phyloP scores from a whole-genome alignment of 1,284 basidiomycete species.

The Tilletiaria anomala region DNA sequence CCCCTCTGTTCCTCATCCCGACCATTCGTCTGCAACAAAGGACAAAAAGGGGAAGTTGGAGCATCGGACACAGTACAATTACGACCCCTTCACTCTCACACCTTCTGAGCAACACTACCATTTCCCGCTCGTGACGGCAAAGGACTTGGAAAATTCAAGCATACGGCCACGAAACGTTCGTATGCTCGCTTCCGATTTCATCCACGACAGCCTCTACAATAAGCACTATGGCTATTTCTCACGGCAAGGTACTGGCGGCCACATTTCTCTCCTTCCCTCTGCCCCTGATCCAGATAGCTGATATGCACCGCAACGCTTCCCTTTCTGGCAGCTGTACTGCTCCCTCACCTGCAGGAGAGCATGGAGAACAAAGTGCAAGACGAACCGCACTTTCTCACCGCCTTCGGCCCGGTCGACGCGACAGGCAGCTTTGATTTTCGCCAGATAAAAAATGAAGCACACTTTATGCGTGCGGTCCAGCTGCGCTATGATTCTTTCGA shows the following conservation, averaged over 20 bases:
- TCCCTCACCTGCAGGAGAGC: slow-evolving; percentile 11
- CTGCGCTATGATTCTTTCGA: slow-evolving; percentile 43
- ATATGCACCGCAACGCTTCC: no score
- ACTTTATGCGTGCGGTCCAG: slow-evolving; percentile 70
- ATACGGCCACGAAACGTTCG: slow-evolving; percentile 57
- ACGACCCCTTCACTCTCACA: slow-evolving; percentile 27
- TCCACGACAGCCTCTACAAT: slow-evolving; percentile 93
- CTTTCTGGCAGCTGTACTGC: no score
- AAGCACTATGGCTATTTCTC: slow-evolving; percentile 89
- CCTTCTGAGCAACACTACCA: slow-evolving; percentile 21
- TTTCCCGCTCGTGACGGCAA: slow-evolving; percentile 23
- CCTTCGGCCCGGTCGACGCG: neutral
- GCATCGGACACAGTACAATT: slow-evolving; percentile 36
- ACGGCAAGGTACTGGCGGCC: slow-evolving; percentile 13
- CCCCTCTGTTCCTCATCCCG: no score
- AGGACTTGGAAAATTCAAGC: slow-evolving; percentile 8
- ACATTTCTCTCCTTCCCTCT: neutral
- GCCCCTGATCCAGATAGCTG: no score
- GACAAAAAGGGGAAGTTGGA: neutral
- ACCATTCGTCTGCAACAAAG: neutral
- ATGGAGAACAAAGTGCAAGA: no score
- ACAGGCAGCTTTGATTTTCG: slow-evolving; percentile 53
- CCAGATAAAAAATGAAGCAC: slow-evolving; percentile 52
- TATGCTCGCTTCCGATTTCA: slow-evolving; percentile 91
- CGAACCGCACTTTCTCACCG: no score